A percentile compares a stretch with the other conserved stretches of the same genome.
Conservation (phyloP, 179 eudicot species). For the Spergularia azorica region DNA sequence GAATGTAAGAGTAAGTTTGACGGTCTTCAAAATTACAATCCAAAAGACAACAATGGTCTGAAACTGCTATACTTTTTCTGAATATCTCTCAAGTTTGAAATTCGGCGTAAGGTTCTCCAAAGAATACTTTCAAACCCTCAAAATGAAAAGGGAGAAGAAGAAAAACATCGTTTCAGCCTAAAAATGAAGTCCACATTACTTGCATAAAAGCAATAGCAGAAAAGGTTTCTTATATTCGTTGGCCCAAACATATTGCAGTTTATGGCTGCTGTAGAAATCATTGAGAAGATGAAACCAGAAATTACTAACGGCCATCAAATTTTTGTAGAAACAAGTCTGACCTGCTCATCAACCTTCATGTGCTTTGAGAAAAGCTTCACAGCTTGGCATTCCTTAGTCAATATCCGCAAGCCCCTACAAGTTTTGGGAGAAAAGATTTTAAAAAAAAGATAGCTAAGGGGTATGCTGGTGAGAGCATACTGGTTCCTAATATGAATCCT, state of each 20-base stretch:
- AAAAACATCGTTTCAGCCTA: background rate
- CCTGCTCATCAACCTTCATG: conserved; percentile 97
- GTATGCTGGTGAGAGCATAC: background rate
- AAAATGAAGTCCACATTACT: background rate
- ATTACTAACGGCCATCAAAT: conserved; percentile 1
- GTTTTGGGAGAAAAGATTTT: no score
- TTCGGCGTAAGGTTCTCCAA: no score
- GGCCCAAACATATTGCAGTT: background rate
- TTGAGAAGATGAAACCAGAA: background rate
- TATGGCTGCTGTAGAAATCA: background rate
- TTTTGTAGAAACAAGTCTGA: conserved; percentile 22
- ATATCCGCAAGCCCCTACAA: conserved; percentile 66
- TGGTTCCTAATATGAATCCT: background rate
- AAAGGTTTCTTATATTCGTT: background rate
- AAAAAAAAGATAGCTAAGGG: no score
- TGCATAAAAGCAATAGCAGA: background rate
- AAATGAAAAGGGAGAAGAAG: background rate
- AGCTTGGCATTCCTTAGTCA: conserved; percentile 83
- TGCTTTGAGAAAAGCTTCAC: conserved; percentile 95
- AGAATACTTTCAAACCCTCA: no score
- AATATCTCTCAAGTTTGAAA: background rate
- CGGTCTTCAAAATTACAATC: background rate
- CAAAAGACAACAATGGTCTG: background rate
- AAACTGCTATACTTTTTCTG: background rate
- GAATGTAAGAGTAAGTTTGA: background rate